Evolutionary conservation across 805 yeast species (phyloP).

Genomic region (Teunomyces pallodes): DNA sequence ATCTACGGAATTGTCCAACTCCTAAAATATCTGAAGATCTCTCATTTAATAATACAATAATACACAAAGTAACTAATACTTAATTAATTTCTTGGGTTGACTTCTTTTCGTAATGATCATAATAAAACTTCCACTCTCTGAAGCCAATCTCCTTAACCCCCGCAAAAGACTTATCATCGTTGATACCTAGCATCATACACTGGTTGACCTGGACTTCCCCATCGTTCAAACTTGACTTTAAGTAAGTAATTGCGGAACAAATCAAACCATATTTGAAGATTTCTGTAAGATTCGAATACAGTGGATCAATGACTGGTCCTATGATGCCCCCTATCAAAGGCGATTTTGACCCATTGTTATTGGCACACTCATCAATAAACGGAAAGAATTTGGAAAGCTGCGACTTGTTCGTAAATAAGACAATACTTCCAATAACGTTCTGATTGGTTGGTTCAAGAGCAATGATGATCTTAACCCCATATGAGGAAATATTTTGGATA

Average conservation of each 20-base stretch:
- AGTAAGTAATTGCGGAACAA: conserved; percentile 52
- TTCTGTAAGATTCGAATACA: conserved; percentile 50
- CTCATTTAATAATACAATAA: neutral
- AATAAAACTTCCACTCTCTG: conserved; percentile 35
- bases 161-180: conserved; percentile 29
- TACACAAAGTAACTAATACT: neutral
- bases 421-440: conserved; percentile 51
- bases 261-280: conserved; percentile 56
- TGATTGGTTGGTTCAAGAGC: conserved; percentile 54
- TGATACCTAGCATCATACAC: conserved; percentile 38
- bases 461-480: conserved; percentile 46
- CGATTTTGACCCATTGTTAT: conserved; percentile 4
- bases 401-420: conserved; percentile 47
- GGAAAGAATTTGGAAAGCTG: conserved; percentile 49
- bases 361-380: conserved; percentile 43
- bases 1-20: neutral
- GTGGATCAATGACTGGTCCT: conserved; percentile 53
- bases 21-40: neutral
- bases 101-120: conserved; percentile 30
- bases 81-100: conserved; percentile 2
- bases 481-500: conserved; percentile 23
- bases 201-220: conserved; percentile 24
- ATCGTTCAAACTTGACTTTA: conserved; percentile 34
- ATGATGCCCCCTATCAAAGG: conserved; percentile 48
- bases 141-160: conserved; percentile 46